phyloP scores from a whole-genome alignment of 352 stramenopile species.

The Discostella stelligera region DNA sequence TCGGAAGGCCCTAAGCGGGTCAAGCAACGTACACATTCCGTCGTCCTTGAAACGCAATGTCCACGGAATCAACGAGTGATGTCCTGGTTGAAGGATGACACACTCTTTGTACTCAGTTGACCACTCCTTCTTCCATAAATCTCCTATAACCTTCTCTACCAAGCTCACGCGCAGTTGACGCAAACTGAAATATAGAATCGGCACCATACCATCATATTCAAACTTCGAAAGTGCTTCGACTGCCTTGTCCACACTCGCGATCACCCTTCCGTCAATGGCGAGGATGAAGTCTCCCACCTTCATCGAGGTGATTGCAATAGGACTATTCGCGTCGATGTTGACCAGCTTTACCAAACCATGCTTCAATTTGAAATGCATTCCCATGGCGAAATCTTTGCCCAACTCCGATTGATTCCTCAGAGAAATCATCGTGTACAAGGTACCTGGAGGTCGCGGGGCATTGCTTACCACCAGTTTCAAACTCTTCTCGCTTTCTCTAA shows the following conservation, averaged over 20 bases:
- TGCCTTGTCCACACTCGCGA: slow-evolving; percentile 4
- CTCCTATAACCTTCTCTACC: slow-evolving; percentile 33
- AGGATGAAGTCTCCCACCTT: slow-evolving; percentile 42
- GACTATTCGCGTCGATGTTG: slow-evolving; percentile 27
- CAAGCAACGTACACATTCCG: slow-evolving; percentile 25
- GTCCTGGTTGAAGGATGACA: slow-evolving; percentile 16
- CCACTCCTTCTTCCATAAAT: slow-evolving; percentile 43
- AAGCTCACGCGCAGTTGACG: slow-evolving; percentile 29
- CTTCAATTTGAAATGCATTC: slow-evolving; percentile 41
- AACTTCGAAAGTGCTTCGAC: slow-evolving; percentile 13
- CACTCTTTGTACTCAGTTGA: slow-evolving; percentile 31
- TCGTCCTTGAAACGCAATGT: slow-evolving; percentile 32
- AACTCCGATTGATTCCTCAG: slow-evolving; percentile 2
- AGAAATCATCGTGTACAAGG: slow-evolving; percentile 34
- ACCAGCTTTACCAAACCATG: slow-evolving; percentile 31
- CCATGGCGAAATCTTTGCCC: background rate
- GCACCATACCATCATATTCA: slow-evolving; percentile 10
- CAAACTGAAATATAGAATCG: slow-evolving; percentile 42
- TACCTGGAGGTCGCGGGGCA: slow-evolving; percentile 19
- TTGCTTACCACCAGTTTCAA: slow-evolving; percentile 35
- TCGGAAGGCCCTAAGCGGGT: slow-evolving; percentile 24
- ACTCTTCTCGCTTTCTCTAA: slow-evolving; percentile 23
- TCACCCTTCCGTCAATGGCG: slow-evolving; percentile 25
- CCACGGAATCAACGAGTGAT: slow-evolving; percentile 9
- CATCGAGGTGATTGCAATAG: slow-evolving; percentile 19